Base-by-base conservation (phyloP, 2,329 filamentous ascomycete species). In the Epichloe uncinata region DNA sequence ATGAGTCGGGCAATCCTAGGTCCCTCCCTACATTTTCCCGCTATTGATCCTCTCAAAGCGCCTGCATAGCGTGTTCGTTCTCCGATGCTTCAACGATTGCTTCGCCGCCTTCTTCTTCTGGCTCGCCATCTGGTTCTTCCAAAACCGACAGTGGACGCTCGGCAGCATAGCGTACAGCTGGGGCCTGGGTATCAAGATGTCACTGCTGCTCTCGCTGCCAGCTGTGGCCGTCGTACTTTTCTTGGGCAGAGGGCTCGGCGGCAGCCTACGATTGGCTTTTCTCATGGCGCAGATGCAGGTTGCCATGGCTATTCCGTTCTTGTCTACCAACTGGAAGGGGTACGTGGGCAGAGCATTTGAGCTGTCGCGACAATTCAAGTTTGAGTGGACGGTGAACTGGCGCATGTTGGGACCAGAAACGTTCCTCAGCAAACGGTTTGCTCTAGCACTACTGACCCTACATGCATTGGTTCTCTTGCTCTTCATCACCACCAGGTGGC, bases 361-460 rank as follows among this genome's bases (percentile, higher is more conserved):
- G 69, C 76, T 98, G 52, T 89, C 86, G 44, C 78, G 93, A 49
- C 81, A 87, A 58, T 98, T 98, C 69, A 75, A 95, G 59, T 97
- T 91, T 73, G 89, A 91, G 68, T 98, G 93, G 93, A 98, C 93
- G 0, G 93, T 98, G 57, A 98, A 98, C 67, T 98, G 93, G 93
- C 82, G 90, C 49, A 97, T 97, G 64, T 69, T 96, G n/a, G 83
- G 85, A 15, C 89, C 96, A 66, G 78, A 85, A 6, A 67, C 71
- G 0, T 98, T 98, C 60, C 75, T 94, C 44, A 77, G 74, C 57
- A 77, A 71, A 52, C 63, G 69, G 2, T 94, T 95, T 62, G 79
- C 88, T 26, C 58, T 83, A 16, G 66, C 69, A 13, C 73, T 96
- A 47, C 72, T 95, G 26, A 72, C 66, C 2, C 61, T 79, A 50